These are phyloP conservation scores for Strobilomyces confusus DNA, from an alignment of 768 basidiomycete species.

Conservation along the genomic window DNA sequence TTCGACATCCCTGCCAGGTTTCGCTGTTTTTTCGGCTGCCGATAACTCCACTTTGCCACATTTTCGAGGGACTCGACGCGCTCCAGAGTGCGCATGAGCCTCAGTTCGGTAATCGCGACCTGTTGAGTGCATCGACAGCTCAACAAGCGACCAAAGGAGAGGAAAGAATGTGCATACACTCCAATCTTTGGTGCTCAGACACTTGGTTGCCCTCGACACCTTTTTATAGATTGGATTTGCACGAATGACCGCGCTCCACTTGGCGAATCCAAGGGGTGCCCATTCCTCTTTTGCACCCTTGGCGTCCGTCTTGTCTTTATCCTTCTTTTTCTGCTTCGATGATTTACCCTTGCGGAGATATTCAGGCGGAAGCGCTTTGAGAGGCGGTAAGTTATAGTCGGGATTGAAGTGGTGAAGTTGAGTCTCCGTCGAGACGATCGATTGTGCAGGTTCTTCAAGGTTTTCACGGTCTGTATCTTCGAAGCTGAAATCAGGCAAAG, in stretches of 20 bases:
- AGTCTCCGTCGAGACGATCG: conserved; percentile 13
- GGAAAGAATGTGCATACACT: conserved; percentile 47
- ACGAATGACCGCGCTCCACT: conserved; percentile 70
- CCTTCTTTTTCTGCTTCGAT: conserved; percentile 49
- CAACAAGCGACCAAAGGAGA: not conserved
- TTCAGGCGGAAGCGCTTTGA: conserved; percentile 52
- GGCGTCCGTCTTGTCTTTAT: conserved; percentile 45
- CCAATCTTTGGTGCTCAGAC: conserved; percentile 79
- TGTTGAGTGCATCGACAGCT: conserved; percentile 26
- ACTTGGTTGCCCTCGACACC: conserved; percentile 69
- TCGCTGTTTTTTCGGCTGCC: conserved; percentile 93
- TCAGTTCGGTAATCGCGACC: conserved; percentile 78
- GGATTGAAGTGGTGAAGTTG: conserved; percentile 40
- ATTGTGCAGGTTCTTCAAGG: conserved; percentile 15
- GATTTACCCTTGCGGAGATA: conserved; percentile 48
- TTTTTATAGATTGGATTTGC: conserved; percentile 76
- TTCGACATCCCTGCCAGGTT: conserved; percentile 71
- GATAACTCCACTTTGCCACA: conserved; percentile 80
- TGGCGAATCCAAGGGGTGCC: conserved; percentile 58
- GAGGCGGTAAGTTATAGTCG: conserved; percentile 51
- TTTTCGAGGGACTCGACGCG: conserved; percentile 81
- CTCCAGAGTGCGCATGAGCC: conserved; percentile 75
- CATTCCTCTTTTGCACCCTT: conserved; percentile 61
- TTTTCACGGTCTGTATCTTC: conserved; percentile 28
- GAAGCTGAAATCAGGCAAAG: conserved; percentile 32